Evolutionary conservation across 2,329 filamentous ascomycete species (phyloP).

Genomic region (Phialocephala subalpina): DNA sequence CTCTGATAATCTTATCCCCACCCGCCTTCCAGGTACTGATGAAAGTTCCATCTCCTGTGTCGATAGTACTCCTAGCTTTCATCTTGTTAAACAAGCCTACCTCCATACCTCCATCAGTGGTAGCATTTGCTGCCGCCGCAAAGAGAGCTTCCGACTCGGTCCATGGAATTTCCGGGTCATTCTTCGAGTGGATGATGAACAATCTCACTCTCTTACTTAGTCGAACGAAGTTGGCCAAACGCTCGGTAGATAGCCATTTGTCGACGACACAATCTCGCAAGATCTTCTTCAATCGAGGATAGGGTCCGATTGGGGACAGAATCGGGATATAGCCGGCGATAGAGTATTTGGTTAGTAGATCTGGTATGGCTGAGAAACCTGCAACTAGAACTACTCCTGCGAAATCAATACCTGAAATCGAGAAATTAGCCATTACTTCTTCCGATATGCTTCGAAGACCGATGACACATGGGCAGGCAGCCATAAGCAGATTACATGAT

Average conservation of each 20-base stretch:
- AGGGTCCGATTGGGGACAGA: constrained; percentile 75
- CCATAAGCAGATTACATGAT: too few species aligned
- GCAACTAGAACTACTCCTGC: constrained; percentile 83
- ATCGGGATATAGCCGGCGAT: constrained; percentile 82
- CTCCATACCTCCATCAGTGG: constrained; percentile 46
- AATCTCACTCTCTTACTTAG: constrained; percentile 66
- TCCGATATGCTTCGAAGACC: too few species aligned
- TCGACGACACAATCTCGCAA: constrained; percentile 75
- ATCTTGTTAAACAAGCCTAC: constrained; percentile 38
- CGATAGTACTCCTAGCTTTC: constrained; percentile 41
- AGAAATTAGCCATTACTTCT: too few species aligned
- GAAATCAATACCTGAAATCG: constrained; percentile 58
- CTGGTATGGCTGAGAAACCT: constrained; percentile 78
- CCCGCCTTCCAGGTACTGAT: constrained; percentile 43
- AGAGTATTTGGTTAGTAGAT: constrained; percentile 77
- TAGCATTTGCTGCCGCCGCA: constrained; percentile 62
- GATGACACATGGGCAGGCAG: too few species aligned
- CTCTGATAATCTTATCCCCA: constrained; percentile 42
- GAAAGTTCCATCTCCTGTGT: constrained; percentile 44
- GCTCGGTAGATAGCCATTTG: constrained; percentile 76
- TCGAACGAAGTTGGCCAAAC: constrained; percentile 66
- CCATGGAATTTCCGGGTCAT: constrained; percentile 86
- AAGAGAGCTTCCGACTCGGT: constrained; percentile 72
- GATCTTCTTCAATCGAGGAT: constrained; percentile 69
- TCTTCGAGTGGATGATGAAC: constrained; percentile 78